Evolutionary conservation across 495 filamentous ascomycete species (phyloP).

Genomic region (Tuber umbilicatum): DNA sequence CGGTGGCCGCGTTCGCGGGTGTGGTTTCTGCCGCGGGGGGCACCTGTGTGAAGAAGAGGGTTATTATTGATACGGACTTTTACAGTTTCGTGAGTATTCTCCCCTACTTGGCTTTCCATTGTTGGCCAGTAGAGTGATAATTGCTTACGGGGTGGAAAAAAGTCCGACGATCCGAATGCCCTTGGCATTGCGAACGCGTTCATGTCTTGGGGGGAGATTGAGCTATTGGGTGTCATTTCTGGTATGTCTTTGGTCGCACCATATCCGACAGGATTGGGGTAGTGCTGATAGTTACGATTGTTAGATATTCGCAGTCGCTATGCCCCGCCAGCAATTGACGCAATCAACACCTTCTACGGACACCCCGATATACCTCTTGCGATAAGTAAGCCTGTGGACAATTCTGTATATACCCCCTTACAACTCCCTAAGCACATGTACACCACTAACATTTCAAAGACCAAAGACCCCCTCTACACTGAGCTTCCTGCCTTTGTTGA

Average conservation of each 20-base stretch:
- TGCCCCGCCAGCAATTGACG: constrained; percentile 40
- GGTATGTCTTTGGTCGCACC: background rate
- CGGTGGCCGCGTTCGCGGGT: background rate
- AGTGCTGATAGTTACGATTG: background rate
- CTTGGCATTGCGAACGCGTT: constrained; percentile 23
- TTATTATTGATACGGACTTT: constrained; percentile 30
- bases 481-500: constrained; percentile 42
- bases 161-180: constrained; percentile 26
- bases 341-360: constrained; percentile 42
- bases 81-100: constrained; percentile 18
- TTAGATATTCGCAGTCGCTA: constrained; percentile 40
- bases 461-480: constrained; percentile 30
- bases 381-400: constrained; percentile 40
- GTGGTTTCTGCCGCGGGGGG: background rate
- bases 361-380: constrained; percentile 40
- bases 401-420: constrained; percentile 28
- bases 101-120: background rate
- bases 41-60: constrained; percentile 14
- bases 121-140: background rate
- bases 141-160: background rate
- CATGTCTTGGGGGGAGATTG: constrained; percentile 20
- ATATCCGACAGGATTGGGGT: background rate
- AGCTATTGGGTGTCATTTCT: constrained; percentile 19
- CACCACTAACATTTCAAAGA: constrained; percentile 22
- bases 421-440: background rate